Base-by-base conservation (phyloP, 495 filamentous ascomycete genomes). In the Aspergillus steynii region DNA sequence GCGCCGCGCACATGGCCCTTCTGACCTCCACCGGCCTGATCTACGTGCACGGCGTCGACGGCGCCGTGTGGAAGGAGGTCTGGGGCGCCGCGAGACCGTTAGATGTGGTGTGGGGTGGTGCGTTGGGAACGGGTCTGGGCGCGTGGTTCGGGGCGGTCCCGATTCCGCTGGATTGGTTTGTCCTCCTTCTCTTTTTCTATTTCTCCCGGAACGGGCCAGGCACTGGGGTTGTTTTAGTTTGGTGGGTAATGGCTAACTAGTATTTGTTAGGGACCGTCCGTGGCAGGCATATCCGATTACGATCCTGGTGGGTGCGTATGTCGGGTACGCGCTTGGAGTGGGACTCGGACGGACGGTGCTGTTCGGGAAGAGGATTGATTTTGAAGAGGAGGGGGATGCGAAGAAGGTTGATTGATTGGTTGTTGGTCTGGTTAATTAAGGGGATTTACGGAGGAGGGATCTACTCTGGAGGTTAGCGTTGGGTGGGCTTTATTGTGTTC, bases 201-300 rank as follows among this genome's bases (percentile, higher is more conserved):
- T 64, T 60, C 54, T 50, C 50, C 61, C 20, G 20, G 20, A 20
- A 20, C 20, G 20, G 20, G 20, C 20, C 20, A 20, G 20, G 20
- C 20, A 20, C 20, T 20, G 20, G 20, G 20, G 20, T 20, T 20
- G 20, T 20, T 20, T 20, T 20, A 20, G 20, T 20, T 31, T 58
- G 10, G 34, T 15, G 15, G 20, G 29, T 10, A 50, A 15, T 47
- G 42, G 47, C 52, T 59, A 61, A 60, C 63, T 65, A 37, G 66
- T 29, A 10, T 52, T 50, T 27, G 20, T 53, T 65, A 87, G 85
- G 87, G 88, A 91, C 69, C 87, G 95, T 26, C 93, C 96, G 64
- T 99, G 95, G 95, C 95, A 99, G 82, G 91, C 89, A 71, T 99
- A 92, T 88, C 95, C 95, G 2, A 90, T 98, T 34, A 98, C 95